Evolutionary conservation across 768 basidiomycete genomes (phyloP).

Genomic region (Amylocystis lapponica): DNA sequence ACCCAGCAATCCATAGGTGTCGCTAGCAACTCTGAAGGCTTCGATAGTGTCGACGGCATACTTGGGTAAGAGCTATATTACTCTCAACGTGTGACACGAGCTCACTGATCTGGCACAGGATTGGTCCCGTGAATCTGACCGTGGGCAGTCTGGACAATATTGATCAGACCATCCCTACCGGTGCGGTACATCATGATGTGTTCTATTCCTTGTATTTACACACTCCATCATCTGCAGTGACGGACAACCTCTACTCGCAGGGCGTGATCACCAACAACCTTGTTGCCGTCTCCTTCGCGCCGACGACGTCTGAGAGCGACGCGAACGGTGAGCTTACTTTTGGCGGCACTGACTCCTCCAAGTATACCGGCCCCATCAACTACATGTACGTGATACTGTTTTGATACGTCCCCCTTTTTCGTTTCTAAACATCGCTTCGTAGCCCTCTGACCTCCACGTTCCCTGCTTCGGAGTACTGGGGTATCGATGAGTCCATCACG

Average conservation of each 20-base stretch:
- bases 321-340: slow-evolving; percentile 34
- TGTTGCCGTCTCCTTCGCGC: slow-evolving; percentile 29
- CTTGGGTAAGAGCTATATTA: slow-evolving; percentile 40
- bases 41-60: slow-evolving; percentile 52
- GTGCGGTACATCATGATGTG: too few relatives aligned
- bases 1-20: slow-evolving; percentile 58
- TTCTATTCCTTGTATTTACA: too few relatives aligned
- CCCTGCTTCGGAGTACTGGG: slow-evolving; percentile 29
- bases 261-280: slow-evolving; percentile 21
- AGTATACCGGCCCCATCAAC: slow-evolving; percentile 27
- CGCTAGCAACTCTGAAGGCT: slow-evolving; percentile 39
- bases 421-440: too few relatives aligned
- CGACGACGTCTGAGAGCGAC: slow-evolving; percentile 19
- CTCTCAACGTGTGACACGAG: background rate
- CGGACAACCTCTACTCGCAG: slow-evolving; percentile 29
- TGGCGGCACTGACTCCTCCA: slow-evolving; percentile 28
- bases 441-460: slow-evolving; percentile 27
- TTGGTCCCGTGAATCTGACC: slow-evolving; percentile 57
- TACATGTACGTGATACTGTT: slow-evolving; percentile 12
- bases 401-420: background rate
- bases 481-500: slow-evolving; percentile 29
- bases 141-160: too few relatives aligned
- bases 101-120: slow-evolving; percentile 27
- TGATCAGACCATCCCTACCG: slow-evolving; percentile 4
- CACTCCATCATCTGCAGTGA: too few relatives aligned